A percentile compares a stretch with the other conserved stretches of the same genome.
Evolutionary conservation across 306 rosid species (phyloP).

Genomic region (Albizia julibrissin): DNA sequence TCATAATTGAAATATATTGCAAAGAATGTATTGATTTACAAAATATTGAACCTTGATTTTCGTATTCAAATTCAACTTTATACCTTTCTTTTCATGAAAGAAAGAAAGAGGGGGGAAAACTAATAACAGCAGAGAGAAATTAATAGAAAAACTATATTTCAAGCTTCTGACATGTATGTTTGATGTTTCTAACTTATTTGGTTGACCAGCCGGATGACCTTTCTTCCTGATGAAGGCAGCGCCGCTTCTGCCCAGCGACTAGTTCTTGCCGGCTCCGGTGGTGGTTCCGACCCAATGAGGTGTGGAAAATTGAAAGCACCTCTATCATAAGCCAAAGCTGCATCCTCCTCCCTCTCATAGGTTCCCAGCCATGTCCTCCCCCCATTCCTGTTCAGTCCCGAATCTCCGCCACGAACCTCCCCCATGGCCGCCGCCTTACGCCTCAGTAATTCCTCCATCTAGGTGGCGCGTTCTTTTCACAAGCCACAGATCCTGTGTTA

Average conservation of each 20-base stretch:
- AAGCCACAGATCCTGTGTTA: background rate
- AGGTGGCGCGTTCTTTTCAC: background rate
- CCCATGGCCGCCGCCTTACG: conserved; percentile 54
- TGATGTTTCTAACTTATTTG: conserved; percentile 29
- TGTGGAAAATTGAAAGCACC: conserved; percentile 50
- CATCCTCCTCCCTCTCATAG: conserved; percentile 51
- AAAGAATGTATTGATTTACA: background rate
- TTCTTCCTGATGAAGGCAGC: background rate
- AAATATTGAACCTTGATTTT: background rate
- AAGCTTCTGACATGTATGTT: background rate
- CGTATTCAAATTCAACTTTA: background rate
- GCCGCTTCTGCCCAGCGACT: background rate
- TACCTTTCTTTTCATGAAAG: background rate
- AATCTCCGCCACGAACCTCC: conserved; percentile 49
- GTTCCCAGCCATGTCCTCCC: conserved; percentile 72
- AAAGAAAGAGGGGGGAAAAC: background rate
- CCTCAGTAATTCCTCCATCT: conserved; percentile 42
- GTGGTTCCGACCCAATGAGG: background rate
- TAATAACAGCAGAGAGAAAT: background rate
- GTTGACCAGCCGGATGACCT: background rate
- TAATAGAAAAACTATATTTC: background rate
- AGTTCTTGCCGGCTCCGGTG: background rate
- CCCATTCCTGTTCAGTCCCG: conserved; percentile 49
- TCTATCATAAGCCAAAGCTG: conserved; percentile 65
- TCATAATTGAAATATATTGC: no score